Evolutionary conservation across 179 eudicot species (phyloP).

Genomic region (Amaranthus tricolor): DNA sequence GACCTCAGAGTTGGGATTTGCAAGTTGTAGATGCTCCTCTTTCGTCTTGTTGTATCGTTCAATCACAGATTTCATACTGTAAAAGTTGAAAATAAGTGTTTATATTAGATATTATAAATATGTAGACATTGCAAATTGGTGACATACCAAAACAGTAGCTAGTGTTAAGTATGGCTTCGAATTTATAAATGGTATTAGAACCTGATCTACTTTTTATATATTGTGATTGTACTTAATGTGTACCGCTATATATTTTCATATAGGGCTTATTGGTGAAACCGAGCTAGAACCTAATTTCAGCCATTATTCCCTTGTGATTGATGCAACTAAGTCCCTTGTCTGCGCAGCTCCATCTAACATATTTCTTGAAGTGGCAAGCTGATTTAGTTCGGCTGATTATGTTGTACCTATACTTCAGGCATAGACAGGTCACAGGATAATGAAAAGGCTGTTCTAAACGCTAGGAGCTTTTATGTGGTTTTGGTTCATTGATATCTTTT

Average conservation of each 20-base stretch:
- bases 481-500: neutral
- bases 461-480: no score
- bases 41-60: constrained; percentile 35
- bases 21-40: constrained; percentile 32
- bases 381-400: neutral
- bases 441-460: no score
- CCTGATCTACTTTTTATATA: neutral
- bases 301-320: neutral
- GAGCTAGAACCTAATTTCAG: neutral
- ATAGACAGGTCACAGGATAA: no score
- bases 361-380: neutral
- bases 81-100: neutral
- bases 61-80: constrained; percentile 39
- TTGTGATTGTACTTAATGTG: neutral
- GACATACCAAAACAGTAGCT: neutral
- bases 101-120: neutral
- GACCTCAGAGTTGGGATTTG: constrained; percentile 34
- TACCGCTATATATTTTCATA: neutral
- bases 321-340: neutral
- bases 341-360: neutral
- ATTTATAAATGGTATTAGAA: neutral
- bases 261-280: neutral
- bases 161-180: no score
- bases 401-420: no score
- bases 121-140: neutral